phyloP scores from a whole-genome alignment of 805 yeast species.

The Phaffomyces thermotolerans region DNA sequence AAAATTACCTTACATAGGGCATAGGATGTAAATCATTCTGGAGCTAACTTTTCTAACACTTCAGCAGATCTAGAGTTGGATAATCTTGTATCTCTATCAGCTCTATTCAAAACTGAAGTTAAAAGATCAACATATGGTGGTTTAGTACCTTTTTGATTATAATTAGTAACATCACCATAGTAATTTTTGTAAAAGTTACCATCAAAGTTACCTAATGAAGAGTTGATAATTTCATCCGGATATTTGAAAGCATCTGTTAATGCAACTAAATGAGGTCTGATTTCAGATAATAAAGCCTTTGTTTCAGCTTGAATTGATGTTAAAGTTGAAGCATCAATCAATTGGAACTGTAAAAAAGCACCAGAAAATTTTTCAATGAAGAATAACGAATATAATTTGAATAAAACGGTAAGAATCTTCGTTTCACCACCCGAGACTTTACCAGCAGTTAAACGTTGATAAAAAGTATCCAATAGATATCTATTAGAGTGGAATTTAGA shows the following conservation, averaged over 20 bases:
- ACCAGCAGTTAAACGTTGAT: constrained; percentile 19
- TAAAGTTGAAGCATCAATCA: constrained; percentile 44
- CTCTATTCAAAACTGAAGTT: constrained; percentile 32
- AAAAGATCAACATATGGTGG: constrained; percentile 43
- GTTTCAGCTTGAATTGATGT: constrained; percentile 37
- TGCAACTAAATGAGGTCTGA: constrained; percentile 66
- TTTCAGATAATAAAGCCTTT: constrained; percentile 37
- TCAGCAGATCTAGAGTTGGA: constrained; percentile 26
- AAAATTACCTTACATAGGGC: neutral
- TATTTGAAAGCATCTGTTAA: constrained; percentile 80
- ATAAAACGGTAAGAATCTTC: constrained; percentile 44
- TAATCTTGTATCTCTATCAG: constrained; percentile 30
- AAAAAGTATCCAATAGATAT: constrained; percentile 28
- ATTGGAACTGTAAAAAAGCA: constrained; percentile 57
- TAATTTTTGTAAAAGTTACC: constrained; percentile 83
- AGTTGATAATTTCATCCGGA: constrained; percentile 73
- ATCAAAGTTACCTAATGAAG: constrained; percentile 72
- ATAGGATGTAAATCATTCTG: neutral
- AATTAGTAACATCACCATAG: constrained; percentile 48
- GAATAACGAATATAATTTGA: constrained; percentile 56
- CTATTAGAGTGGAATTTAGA: constrained; percentile 36
- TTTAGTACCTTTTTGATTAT: constrained; percentile 40
- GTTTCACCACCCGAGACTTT: constrained; percentile 29
- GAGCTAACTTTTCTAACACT: constrained; percentile 24
- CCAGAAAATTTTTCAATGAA: constrained; percentile 67